Base-by-base conservation (phyloP, 2,329 filamentous ascomycete genomes). In the Apiospora arundinis region DNA sequence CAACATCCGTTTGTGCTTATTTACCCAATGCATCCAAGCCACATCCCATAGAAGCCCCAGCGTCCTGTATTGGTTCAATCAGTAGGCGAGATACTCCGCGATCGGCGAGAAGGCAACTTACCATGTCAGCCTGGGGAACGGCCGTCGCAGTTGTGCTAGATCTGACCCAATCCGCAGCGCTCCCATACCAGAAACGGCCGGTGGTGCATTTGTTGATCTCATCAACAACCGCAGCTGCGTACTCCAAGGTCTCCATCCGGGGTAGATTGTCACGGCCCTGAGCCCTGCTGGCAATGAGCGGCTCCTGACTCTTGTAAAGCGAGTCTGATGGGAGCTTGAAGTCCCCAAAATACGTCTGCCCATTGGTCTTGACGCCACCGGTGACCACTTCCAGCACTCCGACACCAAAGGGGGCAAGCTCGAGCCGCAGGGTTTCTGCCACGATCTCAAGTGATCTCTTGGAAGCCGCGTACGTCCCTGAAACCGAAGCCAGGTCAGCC, bases 341-440 rank as follows among this genome's bases (percentile, higher is more conserved):
- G 25, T 78, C 75, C 4, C 70, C 74, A 16, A 78, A 78, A 28
- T 77, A 78, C 4, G 77, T 77, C 52, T 78, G 76, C 1, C 77
- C 77, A 9, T 72, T 70, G 9, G 68, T 72, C 23, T 48, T 42
- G 16, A 72, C 71, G 45, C 40, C 65, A 1, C 68, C 71, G 1
- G 68, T 74, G 46, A 70, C 71, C 42, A 74, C 71, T 37, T 74
- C 73, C 66, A 80, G 60, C 9, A 81, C 79, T 8, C 72, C 71
- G 66, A 81, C 73, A 23, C 76, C 75, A 32, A 81, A 77, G 0
- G 80, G 78, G 0, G 70, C 68, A 32, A 82, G 70, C 71, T 82
- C 81, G 21, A 80, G 71, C 6, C 80, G 78, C 40, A 81, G 73
- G 9, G 76, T 76, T 14, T 80, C 78, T 16, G 74, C 73, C 40